A percentile compares a stretch with the other conserved stretches of the same genome.
phyloP scores from a whole-genome alignment of 176 grass and related monocot species.

The Oryza glumipatula region DNA sequence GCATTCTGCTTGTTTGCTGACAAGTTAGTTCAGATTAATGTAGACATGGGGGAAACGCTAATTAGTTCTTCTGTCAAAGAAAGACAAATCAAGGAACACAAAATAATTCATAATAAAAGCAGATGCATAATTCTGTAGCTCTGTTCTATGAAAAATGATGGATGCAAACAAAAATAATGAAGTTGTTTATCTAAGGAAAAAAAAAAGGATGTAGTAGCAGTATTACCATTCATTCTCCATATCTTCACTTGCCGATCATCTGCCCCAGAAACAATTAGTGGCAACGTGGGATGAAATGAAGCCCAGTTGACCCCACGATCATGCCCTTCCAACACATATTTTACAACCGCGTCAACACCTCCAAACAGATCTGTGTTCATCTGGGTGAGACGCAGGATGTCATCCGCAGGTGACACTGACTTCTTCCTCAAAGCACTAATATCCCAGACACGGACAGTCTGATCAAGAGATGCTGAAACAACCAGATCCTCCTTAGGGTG shows the following conservation, averaged over 20 bases:
- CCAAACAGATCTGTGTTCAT: constrained; percentile 84
- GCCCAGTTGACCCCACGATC: constrained; percentile 91
- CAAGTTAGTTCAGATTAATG: constrained; percentile 6
- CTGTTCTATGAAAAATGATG: neutral
- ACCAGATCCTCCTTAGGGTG: constrained; percentile 81
- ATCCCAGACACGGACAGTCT: constrained; percentile 85
- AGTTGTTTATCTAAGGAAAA: neutral
- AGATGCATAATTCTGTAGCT: neutral
- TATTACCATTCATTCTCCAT: constrained; percentile 89
- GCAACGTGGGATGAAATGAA: constrained; percentile 73
- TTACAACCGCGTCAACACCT: constrained; percentile 71
- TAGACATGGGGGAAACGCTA: neutral
- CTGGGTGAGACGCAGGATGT: constrained; percentile 59
- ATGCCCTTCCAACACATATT: constrained; percentile 91
- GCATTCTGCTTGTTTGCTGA: neutral
- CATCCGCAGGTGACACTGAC: constrained; percentile 64
- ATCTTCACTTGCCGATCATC: constrained; percentile 85
- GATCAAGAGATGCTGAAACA: constrained; percentile 84
- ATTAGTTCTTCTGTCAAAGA: neutral
- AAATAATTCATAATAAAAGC: neutral
- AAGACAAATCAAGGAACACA: neutral
- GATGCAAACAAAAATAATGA: neutral
- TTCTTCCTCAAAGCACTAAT: constrained; percentile 79
- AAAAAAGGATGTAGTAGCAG: neutral
- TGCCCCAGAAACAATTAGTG: constrained; percentile 80